Conservation (phyloP, 140 eudicot species). For the Bidens hawaiensis region DNA sequence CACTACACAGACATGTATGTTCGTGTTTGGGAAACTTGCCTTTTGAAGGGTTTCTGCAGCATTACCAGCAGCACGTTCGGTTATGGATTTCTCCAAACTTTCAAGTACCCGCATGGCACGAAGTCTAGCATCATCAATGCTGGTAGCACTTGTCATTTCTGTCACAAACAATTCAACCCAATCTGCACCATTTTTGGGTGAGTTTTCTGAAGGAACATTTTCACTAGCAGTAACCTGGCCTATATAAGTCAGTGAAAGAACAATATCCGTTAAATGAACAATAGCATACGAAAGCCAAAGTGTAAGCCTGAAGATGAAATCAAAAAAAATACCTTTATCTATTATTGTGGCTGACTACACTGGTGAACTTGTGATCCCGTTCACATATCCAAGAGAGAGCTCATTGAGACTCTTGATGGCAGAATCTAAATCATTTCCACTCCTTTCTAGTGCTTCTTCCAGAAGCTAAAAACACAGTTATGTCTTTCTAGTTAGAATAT, state of each 20-base stretch:
- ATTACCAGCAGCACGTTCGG: constrained; percentile 43
- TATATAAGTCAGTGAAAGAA: constrained; percentile 12
- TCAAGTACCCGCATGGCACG: constrained; percentile 75
- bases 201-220: constrained; percentile 30
- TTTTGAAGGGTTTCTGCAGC: constrained; percentile 59
- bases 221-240: constrained; percentile 32
- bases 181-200: constrained; percentile 56
- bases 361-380: constrained; percentile 28
- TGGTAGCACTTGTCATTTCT: constrained; percentile 73
- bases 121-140: constrained; percentile 82
- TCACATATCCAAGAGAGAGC: constrained; percentile 53
- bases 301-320: not conserved
- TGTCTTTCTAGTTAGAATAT: not conserved
- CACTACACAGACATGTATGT: not conserved
- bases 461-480: constrained; percentile 45
- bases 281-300: not conserved
- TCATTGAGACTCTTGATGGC: constrained; percentile 73
- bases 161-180: constrained; percentile 89
- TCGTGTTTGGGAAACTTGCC: constrained; percentile 25
- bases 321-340: constrained; percentile 42
- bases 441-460: constrained; percentile 56
- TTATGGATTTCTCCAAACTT: constrained; percentile 67
- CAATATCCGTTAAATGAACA: not conserved
- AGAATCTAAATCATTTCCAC: constrained; percentile 61
- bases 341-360: constrained; percentile 23